Conservation (phyloP, 768 basidiomycete species). For the Tulasnella sp. region DNA sequence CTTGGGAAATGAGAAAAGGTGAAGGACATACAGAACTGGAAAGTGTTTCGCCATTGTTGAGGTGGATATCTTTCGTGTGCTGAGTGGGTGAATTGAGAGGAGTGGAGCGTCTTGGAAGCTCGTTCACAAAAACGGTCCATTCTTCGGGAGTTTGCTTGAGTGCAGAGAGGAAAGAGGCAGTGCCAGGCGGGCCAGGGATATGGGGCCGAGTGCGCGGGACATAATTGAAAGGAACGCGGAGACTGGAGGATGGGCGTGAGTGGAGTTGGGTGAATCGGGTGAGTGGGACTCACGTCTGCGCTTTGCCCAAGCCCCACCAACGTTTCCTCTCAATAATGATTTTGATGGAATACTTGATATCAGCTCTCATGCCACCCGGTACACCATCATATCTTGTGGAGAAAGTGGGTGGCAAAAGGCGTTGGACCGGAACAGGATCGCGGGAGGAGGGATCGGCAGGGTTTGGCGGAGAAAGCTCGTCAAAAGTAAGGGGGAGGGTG, state of each 20-base stretch:
- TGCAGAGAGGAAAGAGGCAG: slow-evolving; percentile 13
- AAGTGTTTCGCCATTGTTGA: slow-evolving; percentile 1
- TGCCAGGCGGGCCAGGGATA: slow-evolving; percentile 9
- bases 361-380: slow-evolving; percentile 14
- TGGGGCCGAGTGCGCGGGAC: slow-evolving; percentile 11
- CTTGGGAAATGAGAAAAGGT: background rate
- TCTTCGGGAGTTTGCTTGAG: slow-evolving; percentile 17
- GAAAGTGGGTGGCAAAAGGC: slow-evolving; percentile 16
- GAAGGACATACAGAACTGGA: background rate
- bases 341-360: slow-evolving; percentile 14
- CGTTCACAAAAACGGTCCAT: slow-evolving; percentile 14
- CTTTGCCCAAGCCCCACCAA: slow-evolving; percentile 9
- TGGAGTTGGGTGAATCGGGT: background rate
- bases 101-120: slow-evolving; percentile 1
- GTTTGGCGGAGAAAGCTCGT: background rate
- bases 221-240: slow-evolving; percentile 12
- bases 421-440: background rate
- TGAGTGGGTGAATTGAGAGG: slow-evolving; percentile 5
- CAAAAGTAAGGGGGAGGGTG: slow-evolving; percentile 5
- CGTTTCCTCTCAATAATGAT: slow-evolving; percentile 10
- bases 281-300: slow-evolving; percentile 7
- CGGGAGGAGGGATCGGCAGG: slow-evolving; percentile 1
- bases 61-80: background rate
- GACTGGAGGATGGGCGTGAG: background rate
- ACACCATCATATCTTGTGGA: slow-evolving; percentile 12